Evolutionary conservation across 1,139 yeast species (phyloP).

Genomic region (Zygosaccharomyces sapae): DNA sequence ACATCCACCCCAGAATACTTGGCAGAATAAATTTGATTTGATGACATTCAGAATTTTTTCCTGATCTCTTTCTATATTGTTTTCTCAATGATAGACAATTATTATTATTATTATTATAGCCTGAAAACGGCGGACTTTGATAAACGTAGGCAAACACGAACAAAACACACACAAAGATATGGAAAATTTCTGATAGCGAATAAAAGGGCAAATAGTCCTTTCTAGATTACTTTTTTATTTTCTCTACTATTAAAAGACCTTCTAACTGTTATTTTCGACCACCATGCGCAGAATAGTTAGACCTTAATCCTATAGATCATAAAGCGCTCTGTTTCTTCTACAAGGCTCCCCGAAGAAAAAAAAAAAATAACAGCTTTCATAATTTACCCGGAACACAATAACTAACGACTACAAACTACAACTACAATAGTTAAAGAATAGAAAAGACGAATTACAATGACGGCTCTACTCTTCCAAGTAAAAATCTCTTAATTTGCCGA

Average conservation of each 20-base stretch:
- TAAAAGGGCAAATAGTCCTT: not conserved
- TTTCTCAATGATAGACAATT: not conserved
- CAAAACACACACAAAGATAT: not conserved
- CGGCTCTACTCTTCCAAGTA: slow-evolving; percentile 9
- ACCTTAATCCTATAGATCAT: slow-evolving; percentile 4
- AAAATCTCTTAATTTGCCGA: slow-evolving; percentile 44
- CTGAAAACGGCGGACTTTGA: slow-evolving; percentile 1
- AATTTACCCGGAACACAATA: slow-evolving; percentile 3
- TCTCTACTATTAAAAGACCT: not conserved
- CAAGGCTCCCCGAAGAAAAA: not conserved
- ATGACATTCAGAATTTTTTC: slow-evolving; percentile 19
- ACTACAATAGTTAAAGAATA: not conserved
- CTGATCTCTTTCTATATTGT: not conserved
- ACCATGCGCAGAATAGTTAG: not conserved
- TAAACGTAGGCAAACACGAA: not conserved
- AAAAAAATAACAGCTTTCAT: not conserved
- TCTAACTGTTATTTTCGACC: not conserved
- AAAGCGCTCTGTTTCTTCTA: slow-evolving; percentile 5
- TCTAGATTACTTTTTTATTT: too few relatives aligned
- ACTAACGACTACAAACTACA: not conserved
- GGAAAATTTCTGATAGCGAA: not conserved
- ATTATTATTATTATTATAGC: not conserved
- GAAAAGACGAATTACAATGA: too few relatives aligned
- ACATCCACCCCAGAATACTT: slow-evolving; percentile 86
- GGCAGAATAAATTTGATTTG: slow-evolving; percentile 59